These are phyloP conservation scores for Cyclotella kingstonii DNA, from an alignment of 108 stramenopile genomes.

Conservation along the genomic window DNA sequence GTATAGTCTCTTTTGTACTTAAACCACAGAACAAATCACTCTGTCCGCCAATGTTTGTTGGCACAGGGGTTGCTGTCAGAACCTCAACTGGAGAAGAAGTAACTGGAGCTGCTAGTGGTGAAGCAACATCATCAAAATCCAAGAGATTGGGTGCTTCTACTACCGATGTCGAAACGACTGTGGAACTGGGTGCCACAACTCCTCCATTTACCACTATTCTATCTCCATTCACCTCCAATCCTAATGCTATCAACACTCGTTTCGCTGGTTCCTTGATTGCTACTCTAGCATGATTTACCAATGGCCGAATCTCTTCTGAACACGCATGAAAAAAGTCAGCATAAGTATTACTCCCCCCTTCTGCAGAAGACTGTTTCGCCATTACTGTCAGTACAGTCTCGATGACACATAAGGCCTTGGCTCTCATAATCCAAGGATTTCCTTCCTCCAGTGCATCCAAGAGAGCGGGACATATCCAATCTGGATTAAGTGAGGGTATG, in stretches of 20 bases:
- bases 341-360: conserved; percentile 57
- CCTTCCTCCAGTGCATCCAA: conserved; percentile 87
- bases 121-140: conserved; percentile 65
- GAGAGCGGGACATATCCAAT: conserved; percentile 82
- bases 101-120: conserved; percentile 26
- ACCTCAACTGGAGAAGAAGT: conserved; percentile 26
- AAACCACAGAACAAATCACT: conserved; percentile 58
- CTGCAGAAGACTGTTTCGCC: conserved; percentile 24
- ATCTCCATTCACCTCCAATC: conserved; percentile 37
- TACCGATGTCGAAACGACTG: conserved; percentile 43
- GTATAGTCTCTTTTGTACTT: conserved; percentile 53
- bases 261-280: conserved; percentile 71
- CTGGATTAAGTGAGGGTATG: conserved; percentile 76
- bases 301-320: conserved; percentile 67
- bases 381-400: conserved; percentile 63
- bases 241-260: conserved; percentile 62
- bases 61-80: conserved; percentile 17
- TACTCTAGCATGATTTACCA: conserved; percentile 61
- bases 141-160: conserved; percentile 62
- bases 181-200: conserved; percentile 39
- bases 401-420: conserved; percentile 88
- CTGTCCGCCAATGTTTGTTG: conserved; percentile 11
- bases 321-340: conserved; percentile 84
- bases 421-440: conserved; percentile 88
- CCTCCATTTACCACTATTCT: conserved; percentile 12